Percentiles rank a stretch among this genome's conserved stretches.
Conservation (phyloP, 192 early-diverging fungal genomes). For the Podila epigama region DNA sequence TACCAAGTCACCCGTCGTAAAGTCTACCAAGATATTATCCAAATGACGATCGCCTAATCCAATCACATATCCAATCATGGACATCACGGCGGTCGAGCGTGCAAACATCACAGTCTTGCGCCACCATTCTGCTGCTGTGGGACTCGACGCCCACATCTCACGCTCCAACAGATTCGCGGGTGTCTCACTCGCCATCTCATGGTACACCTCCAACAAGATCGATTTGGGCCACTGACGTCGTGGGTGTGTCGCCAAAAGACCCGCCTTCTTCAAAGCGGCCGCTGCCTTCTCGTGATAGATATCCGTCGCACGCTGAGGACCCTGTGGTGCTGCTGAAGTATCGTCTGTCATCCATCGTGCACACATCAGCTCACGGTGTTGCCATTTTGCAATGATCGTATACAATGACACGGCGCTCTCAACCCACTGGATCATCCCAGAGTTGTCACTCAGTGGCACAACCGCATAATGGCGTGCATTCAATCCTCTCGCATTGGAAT, state of each 20-base stretch:
- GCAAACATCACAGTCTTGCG: constrained; percentile 73
- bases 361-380: constrained; percentile 68
- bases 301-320: constrained; percentile 58
- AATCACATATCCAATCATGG: constrained; percentile 88
- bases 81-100: constrained; percentile 84
- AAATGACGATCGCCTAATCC: constrained; percentile 94
- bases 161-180: constrained; percentile 69
- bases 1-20: constrained; percentile 80
- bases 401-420: constrained; percentile 82
- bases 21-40: constrained; percentile 92
- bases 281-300: constrained; percentile 85
- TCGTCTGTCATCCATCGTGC: constrained; percentile 48
- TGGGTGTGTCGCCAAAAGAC: constrained; percentile 58
- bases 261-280: constrained; percentile 60
- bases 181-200: constrained; percentile 69
- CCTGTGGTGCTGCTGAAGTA: constrained; percentile 19
- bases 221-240: constrained; percentile 74
- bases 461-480: constrained; percentile 68
- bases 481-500: constrained; percentile 36
- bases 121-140: constrained; percentile 79
- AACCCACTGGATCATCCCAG: constrained; percentile 97
- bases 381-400: constrained; percentile 80
- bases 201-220: constrained; percentile 63
- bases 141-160: constrained; percentile 70
- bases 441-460: constrained; percentile 86